Percentiles rank a stretch among this genome's conserved stretches.
Conservation (phyloP, 306 rosid species). For the Gastrolobium villosum region DNA sequence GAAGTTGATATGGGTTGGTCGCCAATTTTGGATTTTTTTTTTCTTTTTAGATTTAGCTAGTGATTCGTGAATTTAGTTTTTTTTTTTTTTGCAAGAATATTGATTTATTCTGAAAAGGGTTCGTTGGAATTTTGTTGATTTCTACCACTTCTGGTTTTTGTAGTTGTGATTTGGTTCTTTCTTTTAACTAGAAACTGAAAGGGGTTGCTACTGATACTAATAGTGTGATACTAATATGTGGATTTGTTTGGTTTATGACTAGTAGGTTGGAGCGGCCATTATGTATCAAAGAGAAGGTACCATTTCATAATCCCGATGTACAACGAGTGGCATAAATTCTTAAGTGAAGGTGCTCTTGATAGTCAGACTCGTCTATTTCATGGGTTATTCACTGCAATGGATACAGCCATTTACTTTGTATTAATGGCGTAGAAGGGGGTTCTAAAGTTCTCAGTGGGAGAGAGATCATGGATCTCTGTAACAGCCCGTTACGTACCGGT, state of each 20-base stretch:
- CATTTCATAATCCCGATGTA: conserved; percentile 82
- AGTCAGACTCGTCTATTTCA: conserved; percentile 72
- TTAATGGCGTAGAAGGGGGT: conserved; percentile 89
- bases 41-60: background rate
- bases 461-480: conserved; percentile 85
- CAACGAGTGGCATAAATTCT: conserved; percentile 75
- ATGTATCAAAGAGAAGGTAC: conserved; percentile 77
- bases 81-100: conserved; percentile 13
- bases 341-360: conserved; percentile 64
- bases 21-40: background rate
- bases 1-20: background rate
- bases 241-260: conserved; percentile 33
- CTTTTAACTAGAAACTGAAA: conserved; percentile 26
- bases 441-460: conserved; percentile 79
- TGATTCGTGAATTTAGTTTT: conserved; percentile 7
- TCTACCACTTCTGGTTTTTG: background rate
- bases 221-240: background rate
- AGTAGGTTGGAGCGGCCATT: conserved; percentile 93
- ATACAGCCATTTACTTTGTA: conserved; percentile 78
- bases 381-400: conserved; percentile 88
- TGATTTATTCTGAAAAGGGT: conserved; percentile 19
- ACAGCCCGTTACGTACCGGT: no score
- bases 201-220: conserved; percentile 17
- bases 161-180: background rate
- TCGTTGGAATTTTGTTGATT: conserved; percentile 16